A percentile compares a stretch with the other conserved stretches of the same genome.
Evolutionary conservation across 148 eudicot genomes (phyloP).

Genomic region (Cornus suecica): DNA sequence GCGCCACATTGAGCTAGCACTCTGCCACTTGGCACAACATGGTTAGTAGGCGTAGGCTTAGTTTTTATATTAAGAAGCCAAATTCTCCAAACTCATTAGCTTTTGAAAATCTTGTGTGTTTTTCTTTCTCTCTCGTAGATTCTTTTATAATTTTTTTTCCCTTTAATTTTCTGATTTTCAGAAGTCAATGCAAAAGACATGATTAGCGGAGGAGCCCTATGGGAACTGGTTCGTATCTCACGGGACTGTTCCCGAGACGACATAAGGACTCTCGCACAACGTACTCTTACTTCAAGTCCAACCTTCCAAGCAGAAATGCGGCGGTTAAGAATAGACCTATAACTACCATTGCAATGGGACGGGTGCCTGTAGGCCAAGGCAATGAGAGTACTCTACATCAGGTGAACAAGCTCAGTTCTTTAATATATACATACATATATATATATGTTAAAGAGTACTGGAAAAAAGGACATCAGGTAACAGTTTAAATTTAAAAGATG

Average conservation of each 20-base stretch:
- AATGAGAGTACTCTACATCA: not conserved
- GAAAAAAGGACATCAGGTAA: not conserved
- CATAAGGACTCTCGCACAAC: constrained; percentile 78
- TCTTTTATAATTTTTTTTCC: too few relatives aligned
- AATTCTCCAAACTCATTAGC: too few relatives aligned
- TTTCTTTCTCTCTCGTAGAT: not conserved
- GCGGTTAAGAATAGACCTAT: constrained; percentile 72
- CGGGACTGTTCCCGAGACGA: constrained; percentile 97
- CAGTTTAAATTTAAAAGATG: not conserved
- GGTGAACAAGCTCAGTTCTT: not conserved
- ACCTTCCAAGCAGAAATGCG: constrained; percentile 73
- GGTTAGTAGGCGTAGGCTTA: constrained; percentile 41
- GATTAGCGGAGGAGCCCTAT: constrained; percentile 97
- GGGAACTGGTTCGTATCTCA: constrained; percentile 96
- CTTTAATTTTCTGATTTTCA: constrained; percentile 21
- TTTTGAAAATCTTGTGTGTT: too few relatives aligned
- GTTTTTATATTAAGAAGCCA: too few relatives aligned
- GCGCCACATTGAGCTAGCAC: constrained; percentile 97
- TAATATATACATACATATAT: too few relatives aligned
- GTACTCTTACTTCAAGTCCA: constrained; percentile 74
- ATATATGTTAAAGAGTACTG: too few relatives aligned
- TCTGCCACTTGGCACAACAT: constrained; percentile 97
- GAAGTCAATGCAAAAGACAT: constrained; percentile 87
- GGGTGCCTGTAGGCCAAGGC: not conserved
- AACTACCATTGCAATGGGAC: not conserved